Evolutionary conservation across 176 grass and related monocot species (phyloP).

Genomic region (Melocanna baccifera): DNA sequence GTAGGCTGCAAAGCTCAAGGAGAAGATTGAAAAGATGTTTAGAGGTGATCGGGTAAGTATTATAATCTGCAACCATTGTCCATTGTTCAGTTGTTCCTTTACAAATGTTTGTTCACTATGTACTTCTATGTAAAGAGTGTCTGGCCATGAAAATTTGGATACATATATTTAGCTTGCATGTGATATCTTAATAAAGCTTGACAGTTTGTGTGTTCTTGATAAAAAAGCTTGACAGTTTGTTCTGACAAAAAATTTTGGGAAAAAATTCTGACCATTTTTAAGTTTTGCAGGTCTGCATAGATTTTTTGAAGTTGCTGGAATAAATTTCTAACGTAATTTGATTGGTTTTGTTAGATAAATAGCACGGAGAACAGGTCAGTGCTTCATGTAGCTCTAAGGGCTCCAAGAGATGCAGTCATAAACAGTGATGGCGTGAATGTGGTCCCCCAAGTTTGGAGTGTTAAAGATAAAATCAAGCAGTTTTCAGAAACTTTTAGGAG

Average conservation of each 20-base stretch:
- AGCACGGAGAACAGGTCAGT: constrained; percentile 94
- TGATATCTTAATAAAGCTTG: background rate
- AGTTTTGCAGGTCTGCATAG: background rate
- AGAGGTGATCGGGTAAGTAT: constrained; percentile 56
- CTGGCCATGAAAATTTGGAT: background rate
- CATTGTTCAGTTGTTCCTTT: background rate
- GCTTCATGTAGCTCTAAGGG: constrained; percentile 81
- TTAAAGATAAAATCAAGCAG: constrained; percentile 92
- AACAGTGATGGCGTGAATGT: constrained; percentile 74
- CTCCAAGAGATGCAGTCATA: constrained; percentile 68
- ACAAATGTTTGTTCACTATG: background rate
- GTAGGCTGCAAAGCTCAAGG: constrained; percentile 73
- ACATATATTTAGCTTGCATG: background rate
- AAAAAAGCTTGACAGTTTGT: background rate
- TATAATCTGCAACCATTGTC: background rate
- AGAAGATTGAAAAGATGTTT: constrained; percentile 93
- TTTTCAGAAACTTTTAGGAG: constrained; percentile 86
- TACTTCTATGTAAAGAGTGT: background rate
- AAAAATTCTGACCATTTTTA: background rate
- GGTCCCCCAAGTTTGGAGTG: constrained; percentile 82
- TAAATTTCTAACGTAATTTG: constrained; percentile 5
- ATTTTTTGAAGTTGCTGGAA: background rate
- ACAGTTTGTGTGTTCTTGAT: background rate
- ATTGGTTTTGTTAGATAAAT: constrained; percentile 68
- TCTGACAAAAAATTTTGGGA: background rate